Base-by-base conservation (phyloP, 2,329 filamentous ascomycete species). In the Phialophora tarda region DNA sequence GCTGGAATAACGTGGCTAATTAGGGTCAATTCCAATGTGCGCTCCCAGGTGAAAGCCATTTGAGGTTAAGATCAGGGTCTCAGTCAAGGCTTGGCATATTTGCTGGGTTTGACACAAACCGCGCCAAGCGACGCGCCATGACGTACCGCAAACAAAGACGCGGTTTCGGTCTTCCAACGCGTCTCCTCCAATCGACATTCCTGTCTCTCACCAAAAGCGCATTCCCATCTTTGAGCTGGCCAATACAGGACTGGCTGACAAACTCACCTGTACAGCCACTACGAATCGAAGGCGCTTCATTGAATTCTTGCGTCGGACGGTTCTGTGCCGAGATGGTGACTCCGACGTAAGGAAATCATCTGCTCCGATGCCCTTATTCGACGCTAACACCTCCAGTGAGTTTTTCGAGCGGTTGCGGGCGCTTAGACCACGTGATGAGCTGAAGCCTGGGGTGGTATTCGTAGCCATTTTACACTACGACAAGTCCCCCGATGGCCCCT, bases 381-480 rank as follows among this genome's bases (percentile, higher is more conserved):
- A 28, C n/a, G 14, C 28, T 55, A 55, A 55, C 26, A 30, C n/a
- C 21, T 10, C 28, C n/a, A 66, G 64, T 41, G 51, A 58, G 24
- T 62, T 66, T 56, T 62, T 53, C 56, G n/a, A 60, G n/a, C 50
- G 26, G 41, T 34, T 64, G 44, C 51, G 44, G n/a, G 41, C 34
- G 10, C 32, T 67, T n/a, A 59, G 54, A 44, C 64, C 64, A 17
- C 59, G 51, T 11, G 48, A 59, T 44, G 34, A 56, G 12, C 38
- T 61, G 55, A 65, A 55, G 41, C 56, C 65, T 7, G 65, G 63
- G 21, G 41, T 64, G 24, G 60, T 54, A 11, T 62, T 65, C 34
- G 51, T 68, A n/a, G 65, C 65, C 12, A 65, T 68, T 24, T 44
- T 68, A 10, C 62, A 62, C 11, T 53, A 65, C 30, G 55, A 59